phyloP scores from a whole-genome alignment of 805 yeast genomes.

The Candida takata region DNA sequence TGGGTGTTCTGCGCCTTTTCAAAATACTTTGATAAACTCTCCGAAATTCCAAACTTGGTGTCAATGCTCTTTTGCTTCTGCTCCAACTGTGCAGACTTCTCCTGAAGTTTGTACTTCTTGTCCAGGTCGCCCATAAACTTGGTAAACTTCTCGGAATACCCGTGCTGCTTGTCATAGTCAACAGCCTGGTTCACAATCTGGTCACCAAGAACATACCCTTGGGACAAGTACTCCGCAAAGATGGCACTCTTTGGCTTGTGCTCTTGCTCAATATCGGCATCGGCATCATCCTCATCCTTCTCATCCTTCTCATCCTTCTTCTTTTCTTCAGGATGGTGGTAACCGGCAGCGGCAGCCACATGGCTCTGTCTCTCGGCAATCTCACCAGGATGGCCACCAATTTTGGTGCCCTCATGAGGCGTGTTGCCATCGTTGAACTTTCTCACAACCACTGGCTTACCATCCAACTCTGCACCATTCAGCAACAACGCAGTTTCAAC shows the following conservation, averaged over 20 bases:
- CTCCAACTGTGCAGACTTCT: conserved; percentile 31
- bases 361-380: conserved; percentile 5
- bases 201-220: conserved; percentile 68
- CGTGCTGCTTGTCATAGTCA: conserved; percentile 58
- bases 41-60: conserved; percentile 34
- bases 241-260: conserved; percentile 70
- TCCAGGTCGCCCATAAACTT: conserved; percentile 50
- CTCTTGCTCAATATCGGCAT: conserved; percentile 57
- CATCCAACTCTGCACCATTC: conserved; percentile 69
- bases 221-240: conserved; percentile 66
- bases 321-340: conserved; percentile 1
- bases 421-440: conserved; percentile 21
- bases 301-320: background rate
- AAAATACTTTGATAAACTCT: conserved; percentile 27
- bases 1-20: conserved; percentile 27
- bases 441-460: conserved; percentile 42
- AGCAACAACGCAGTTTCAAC: conserved; percentile 63
- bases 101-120: conserved; percentile 49
- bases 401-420: conserved; percentile 17
- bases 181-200: conserved; percentile 52
- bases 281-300: conserved; percentile 27
- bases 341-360: conserved; percentile 7
- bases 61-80: conserved; percentile 31
- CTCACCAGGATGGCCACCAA: conserved; percentile 5
- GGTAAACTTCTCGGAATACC: conserved; percentile 50